phyloP scores from a whole-genome alignment of 169 alveolate species.

The Cyclospora cayetanensis region DNA sequence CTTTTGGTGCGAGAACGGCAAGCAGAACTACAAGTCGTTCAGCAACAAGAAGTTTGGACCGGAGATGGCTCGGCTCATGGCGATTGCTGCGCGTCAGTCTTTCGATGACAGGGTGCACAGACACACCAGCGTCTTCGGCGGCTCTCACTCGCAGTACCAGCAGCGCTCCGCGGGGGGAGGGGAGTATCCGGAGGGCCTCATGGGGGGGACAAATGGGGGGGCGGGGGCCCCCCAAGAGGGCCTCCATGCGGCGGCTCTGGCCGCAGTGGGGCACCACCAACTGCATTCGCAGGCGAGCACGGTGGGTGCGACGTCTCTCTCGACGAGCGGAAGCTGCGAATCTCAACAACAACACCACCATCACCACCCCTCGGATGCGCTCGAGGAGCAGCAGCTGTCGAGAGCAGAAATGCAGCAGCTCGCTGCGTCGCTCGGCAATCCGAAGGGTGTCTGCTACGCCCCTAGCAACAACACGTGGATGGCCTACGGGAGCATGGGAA shows the following conservation, averaged over 20 bases:
- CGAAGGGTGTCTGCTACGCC: slow-evolving; percentile 64
- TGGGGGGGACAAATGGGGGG: too few species aligned
- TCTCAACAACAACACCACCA: not conserved
- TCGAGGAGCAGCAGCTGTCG: not conserved
- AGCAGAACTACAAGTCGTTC: slow-evolving; percentile 61
- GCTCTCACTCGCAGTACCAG: not conserved
- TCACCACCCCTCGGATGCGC: not conserved
- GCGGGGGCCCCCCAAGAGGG: too few species aligned
- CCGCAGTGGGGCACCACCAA: not conserved
- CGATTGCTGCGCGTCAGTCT: slow-evolving; percentile 65
- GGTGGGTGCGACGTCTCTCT: not conserved
- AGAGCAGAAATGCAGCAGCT: slow-evolving; percentile 59
- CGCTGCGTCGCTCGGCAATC: slow-evolving; percentile 50
- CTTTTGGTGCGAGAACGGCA: slow-evolving; percentile 69
- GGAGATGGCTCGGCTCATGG: slow-evolving; percentile 64
- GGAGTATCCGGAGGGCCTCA: too few species aligned
- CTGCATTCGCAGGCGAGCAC: too few species aligned
- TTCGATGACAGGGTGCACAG: slow-evolving; percentile 37
- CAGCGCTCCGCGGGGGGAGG: not conserved
- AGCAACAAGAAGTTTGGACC: slow-evolving; percentile 71
- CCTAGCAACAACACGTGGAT: slow-evolving; percentile 65
- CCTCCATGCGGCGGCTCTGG: not conserved
- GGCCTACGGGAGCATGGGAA: slow-evolving; percentile 57
- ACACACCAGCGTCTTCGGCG: not conserved
- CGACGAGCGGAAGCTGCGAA: not conserved